Percentiles rank a stretch among this genome's conserved stretches.
phyloP scores from a whole-genome alignment of 2,329 filamentous ascomycete genomes.

The Trichoderma arundinaceum region DNA sequence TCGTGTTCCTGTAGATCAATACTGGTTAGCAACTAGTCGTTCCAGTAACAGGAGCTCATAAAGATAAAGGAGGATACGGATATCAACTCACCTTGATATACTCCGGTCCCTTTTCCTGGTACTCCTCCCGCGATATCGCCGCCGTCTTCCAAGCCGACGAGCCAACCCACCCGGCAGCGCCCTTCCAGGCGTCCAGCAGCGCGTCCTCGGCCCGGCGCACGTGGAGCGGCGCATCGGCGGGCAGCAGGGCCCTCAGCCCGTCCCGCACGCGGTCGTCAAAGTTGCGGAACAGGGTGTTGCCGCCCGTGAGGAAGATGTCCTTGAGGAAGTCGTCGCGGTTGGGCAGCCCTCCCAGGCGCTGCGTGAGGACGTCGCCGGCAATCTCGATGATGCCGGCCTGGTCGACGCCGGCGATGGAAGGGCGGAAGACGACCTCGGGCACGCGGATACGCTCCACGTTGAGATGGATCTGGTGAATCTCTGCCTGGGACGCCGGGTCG shows the following conservation, averaged over 20 bases:
- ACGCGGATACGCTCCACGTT: constrained; percentile 96
- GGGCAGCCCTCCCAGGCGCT: constrained; percentile 68
- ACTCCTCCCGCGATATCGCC: constrained; percentile 80
- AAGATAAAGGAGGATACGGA: background rate
- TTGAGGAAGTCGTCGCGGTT: constrained; percentile 73
- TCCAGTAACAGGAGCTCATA: background rate
- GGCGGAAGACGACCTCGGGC: constrained; percentile 91
- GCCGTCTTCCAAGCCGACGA: constrained; percentile 64
- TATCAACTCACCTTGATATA: constrained; percentile 77
- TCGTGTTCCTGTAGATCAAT: constrained; percentile 63
- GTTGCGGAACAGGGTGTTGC: constrained; percentile 82
- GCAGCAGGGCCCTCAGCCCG: constrained; percentile 75
- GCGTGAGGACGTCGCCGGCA: constrained; percentile 83
- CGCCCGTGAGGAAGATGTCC: constrained; percentile 94
- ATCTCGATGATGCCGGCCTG: constrained; percentile 95
- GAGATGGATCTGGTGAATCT: constrained; percentile 88
- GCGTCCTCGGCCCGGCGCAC: constrained; percentile 78
- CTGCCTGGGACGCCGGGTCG: constrained; percentile 75
- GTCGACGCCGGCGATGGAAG: constrained; percentile 87
- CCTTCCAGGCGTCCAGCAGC: constrained; percentile 88
- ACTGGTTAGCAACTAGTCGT: constrained; percentile 4
- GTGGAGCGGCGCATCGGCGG: constrained; percentile 68
- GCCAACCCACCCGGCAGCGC: constrained; percentile 84
- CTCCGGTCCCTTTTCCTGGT: constrained; percentile 87
- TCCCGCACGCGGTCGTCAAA: constrained; percentile 82